Evolutionary conservation across 1,284 basidiomycete genomes (phyloP).

Genomic region (Pyrrhoderma noxium): DNA sequence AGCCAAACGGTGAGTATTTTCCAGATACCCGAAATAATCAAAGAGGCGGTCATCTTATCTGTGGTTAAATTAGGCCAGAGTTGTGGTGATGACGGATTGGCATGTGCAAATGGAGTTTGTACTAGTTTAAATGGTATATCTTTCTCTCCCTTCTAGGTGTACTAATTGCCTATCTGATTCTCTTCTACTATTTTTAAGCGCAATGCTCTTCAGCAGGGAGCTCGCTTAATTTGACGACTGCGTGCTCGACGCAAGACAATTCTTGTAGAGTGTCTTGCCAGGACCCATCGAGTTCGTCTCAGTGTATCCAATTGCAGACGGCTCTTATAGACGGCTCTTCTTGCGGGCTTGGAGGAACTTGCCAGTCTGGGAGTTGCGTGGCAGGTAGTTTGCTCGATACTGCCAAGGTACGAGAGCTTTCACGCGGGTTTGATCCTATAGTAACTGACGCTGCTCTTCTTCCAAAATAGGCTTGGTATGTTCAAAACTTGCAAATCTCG

Average conservation of each 20-base stretch:
- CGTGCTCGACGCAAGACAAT: slow-evolving; percentile 61
- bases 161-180: neutral
- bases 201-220: slow-evolving; percentile 77
- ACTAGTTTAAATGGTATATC: slow-evolving; percentile 47
- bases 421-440: neutral
- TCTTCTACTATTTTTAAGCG: slow-evolving; percentile 30
- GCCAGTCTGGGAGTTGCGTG: slow-evolving; percentile 59
- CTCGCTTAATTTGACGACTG: slow-evolving; percentile 57
- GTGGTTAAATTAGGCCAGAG: slow-evolving; percentile 36
- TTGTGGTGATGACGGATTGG: slow-evolving; percentile 58
- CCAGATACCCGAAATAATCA: slow-evolving; percentile 12
- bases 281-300: slow-evolving; percentile 54
- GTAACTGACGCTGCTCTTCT: slow-evolving; percentile 1
- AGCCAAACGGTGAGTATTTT: slow-evolving; percentile 50
- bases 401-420: slow-evolving; percentile 39
- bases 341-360: slow-evolving; percentile 75
- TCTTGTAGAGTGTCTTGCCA: slow-evolving; percentile 78
- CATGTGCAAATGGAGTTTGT: slow-evolving; percentile 79
- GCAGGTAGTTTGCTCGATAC: slow-evolving; percentile 56
- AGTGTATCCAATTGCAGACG: slow-evolving; percentile 73
- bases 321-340: slow-evolving; percentile 79
- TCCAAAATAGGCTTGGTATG: slow-evolving; percentile 54
- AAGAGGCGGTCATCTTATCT: slow-evolving; percentile 14
- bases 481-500: slow-evolving; percentile 70
- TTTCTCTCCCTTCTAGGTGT: neutral